A percentile compares a stretch with the other conserved stretches of the same genome.
Conservation (phyloP, 2,329 filamentous ascomycete species). For the Dothistroma septosporum region DNA sequence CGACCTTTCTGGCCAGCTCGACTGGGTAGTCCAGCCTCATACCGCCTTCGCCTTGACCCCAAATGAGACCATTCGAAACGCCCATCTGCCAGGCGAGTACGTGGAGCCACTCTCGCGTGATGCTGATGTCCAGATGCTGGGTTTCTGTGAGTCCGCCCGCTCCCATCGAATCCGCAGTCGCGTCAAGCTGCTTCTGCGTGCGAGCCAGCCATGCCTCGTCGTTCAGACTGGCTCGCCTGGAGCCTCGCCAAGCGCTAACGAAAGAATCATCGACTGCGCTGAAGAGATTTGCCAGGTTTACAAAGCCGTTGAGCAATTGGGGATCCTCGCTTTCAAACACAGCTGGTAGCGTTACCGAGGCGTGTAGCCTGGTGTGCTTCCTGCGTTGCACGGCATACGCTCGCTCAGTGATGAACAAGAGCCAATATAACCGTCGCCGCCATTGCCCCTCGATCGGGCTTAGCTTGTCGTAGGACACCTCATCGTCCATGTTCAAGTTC, state of each 20-base stretch:
- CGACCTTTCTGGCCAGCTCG: conserved; percentile 34
- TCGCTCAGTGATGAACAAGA: conserved; percentile 37
- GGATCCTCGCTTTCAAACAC: conserved; percentile 35
- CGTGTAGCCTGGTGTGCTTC: conserved; percentile 33
- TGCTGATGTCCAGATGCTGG: conserved; percentile 34
- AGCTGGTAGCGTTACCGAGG: conserved; percentile 30
- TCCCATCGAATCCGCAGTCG: conserved; percentile 25
- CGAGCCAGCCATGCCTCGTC: conserved; percentile 34
- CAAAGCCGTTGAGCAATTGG: conserved; percentile 34
- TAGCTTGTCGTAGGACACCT: conserved; percentile 31
- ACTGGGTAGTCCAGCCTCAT: conserved; percentile 37
- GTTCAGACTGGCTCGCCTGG: conserved; percentile 32
- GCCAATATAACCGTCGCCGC: conserved; percentile 35
- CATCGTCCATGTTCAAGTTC: conserved; percentile 34
- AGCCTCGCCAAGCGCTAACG: conserved; percentile 34
- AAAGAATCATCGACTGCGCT: conserved; percentile 36
- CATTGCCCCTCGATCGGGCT: conserved; percentile 33
- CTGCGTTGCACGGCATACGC: conserved; percentile 36
- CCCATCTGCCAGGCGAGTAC: conserved; percentile 39
- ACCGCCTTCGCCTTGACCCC: conserved; percentile 33
- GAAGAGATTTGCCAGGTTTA: conserved; percentile 35
- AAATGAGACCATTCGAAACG: conserved; percentile 35
- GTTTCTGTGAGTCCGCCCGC: conserved; percentile 32
- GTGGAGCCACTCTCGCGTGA: conserved; percentile 36
- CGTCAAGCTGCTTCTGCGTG: conserved; percentile 34